A percentile compares a stretch with the other conserved stretches of the same genome.
Evolutionary conservation across 23 red algal species (phyloP).

Genomic region (Chondrus crispus): DNA sequence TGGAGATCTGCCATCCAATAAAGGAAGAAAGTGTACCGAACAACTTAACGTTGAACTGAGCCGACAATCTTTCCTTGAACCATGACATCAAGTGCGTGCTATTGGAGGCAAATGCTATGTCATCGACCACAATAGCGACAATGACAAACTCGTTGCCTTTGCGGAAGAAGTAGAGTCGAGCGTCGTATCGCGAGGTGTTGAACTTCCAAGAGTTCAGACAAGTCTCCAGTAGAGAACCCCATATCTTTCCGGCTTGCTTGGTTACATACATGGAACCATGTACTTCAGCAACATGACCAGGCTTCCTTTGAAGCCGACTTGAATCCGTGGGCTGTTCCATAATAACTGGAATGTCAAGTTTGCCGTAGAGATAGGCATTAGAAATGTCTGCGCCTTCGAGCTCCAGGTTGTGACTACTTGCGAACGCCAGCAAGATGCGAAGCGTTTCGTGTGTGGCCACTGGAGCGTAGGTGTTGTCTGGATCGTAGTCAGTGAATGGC

Average conservation of each 20-base stretch:
- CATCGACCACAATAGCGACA: neutral
- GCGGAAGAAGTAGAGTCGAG: neutral
- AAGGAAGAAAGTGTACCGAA: neutral
- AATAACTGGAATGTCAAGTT: neutral
- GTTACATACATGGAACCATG: neutral
- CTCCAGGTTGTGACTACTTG: neutral
- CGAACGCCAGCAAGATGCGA: neutral
- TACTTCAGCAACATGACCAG: conserved; percentile 4
- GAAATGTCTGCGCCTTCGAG: conserved; percentile 14
- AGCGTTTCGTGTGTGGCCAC: conserved; percentile 24
- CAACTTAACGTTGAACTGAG: neutral
- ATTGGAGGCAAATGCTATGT: neutral
- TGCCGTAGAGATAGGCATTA: conserved; percentile 14
- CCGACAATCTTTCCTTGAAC: neutral
- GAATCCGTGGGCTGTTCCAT: conserved; percentile 21
- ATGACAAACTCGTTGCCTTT: neutral
- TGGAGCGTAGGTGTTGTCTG: neutral
- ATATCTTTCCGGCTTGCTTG: neutral
- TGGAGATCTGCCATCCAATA: neutral
- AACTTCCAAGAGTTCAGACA: neutral
- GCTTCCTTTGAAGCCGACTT: neutral
- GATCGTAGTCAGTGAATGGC: neutral
- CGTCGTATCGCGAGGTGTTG: neutral
- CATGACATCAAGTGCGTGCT: neutral
- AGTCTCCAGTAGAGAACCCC: conserved; percentile 16